Percentiles rank a stretch among this genome's conserved stretches.
Evolutionary conservation across 2,329 filamentous ascomycete genomes (phyloP).

Genomic region (Claviceps spartinae): DNA sequence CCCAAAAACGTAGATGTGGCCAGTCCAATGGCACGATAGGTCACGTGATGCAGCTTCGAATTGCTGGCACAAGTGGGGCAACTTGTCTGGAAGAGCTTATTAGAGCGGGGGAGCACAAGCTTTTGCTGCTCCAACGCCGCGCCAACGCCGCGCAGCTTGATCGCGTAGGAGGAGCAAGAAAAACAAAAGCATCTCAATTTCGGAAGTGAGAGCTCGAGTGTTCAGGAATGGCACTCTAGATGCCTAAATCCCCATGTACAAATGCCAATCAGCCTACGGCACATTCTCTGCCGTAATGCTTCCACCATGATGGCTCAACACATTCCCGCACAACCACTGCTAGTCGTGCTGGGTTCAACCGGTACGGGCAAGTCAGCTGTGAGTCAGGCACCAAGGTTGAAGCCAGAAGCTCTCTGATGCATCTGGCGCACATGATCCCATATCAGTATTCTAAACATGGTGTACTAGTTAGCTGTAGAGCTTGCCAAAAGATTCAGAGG

Average conservation of each 20-base stretch:
- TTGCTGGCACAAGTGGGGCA: not conserved
- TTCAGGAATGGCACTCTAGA: not conserved
- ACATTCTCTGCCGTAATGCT: slow-evolving; percentile 20
- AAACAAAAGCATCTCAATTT: not conserved
- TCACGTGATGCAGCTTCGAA: slow-evolving; percentile 1
- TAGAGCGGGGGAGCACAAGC: not conserved
- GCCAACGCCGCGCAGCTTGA: no score
- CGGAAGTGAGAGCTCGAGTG: not conserved
- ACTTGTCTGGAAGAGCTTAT: not conserved
- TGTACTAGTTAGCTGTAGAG: slow-evolving; percentile 69
- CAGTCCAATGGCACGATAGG: slow-evolving; percentile 23
- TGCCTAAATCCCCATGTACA: slow-evolving; percentile 3
- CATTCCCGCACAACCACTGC: slow-evolving; percentile 43
- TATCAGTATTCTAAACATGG: not conserved
- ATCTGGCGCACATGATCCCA: not conserved
- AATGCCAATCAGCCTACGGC: slow-evolving; percentile 16
- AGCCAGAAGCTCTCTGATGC: not conserved
- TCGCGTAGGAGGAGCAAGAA: not conserved
- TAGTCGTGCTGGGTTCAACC: slow-evolving; percentile 78
- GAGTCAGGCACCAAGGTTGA: slow-evolving; percentile 14
- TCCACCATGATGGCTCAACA: slow-evolving; percentile 25
- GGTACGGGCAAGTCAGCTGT: slow-evolving; percentile 91
- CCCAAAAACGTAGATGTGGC: slow-evolving; percentile 30
- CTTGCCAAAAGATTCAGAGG: slow-evolving; percentile 73
- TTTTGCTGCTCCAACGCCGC: not conserved